Base-by-base conservation (phyloP, 2,329 filamentous ascomycete genomes). In the Clonostachys byssicola region DNA sequence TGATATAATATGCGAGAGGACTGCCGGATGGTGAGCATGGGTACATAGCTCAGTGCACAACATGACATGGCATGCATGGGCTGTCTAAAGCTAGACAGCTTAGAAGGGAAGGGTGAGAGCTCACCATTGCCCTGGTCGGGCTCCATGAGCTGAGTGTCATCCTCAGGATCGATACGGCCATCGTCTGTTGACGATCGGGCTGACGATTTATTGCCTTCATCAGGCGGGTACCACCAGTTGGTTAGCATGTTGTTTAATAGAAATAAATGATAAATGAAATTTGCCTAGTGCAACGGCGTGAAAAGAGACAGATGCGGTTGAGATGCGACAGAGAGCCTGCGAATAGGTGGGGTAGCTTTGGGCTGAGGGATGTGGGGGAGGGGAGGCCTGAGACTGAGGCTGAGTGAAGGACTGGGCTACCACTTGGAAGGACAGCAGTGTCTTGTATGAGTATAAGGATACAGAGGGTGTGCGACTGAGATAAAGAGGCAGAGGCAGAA, bases 1-100 rank as follows among this genome's bases (percentile, higher is more conserved):
- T 45, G 92, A 95, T 63, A 99, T 97, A 70, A 99, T 95, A 71
- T 97, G 92, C 50, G 85, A 89, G 56, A 99, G 86, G 61, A 99
- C 94, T 96, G 62, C 34, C 46, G 18, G 18, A 30, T 43, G 34
- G 33, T 44, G 4, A 35, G 20, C 42, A 44, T n/a, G 10, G n/a
- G 9, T 30, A 30, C 10, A 4, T 10, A 30, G 23, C 23, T 30
- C 17, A 16, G 41, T 18, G 14, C 14, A 18, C n/a, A 42, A 16
- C 18, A 20, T 38, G 30, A 43, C 12, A 14, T 34, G n/a, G 18
- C 12, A 30, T 33, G 40, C 13, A 17, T 33, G 7, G 39, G 23
- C 10, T 16, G 30, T 16, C 14, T 30, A 9, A 34, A 42, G 30
- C 35, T n/a, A 39, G 12, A 40, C 13, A 18, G 38, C 34, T 13